Evolutionary conservation across 148 eudicot genomes (phyloP), one percentile per base, ranked within the genome.

Genomic region (Silene uniflora): DNA sequence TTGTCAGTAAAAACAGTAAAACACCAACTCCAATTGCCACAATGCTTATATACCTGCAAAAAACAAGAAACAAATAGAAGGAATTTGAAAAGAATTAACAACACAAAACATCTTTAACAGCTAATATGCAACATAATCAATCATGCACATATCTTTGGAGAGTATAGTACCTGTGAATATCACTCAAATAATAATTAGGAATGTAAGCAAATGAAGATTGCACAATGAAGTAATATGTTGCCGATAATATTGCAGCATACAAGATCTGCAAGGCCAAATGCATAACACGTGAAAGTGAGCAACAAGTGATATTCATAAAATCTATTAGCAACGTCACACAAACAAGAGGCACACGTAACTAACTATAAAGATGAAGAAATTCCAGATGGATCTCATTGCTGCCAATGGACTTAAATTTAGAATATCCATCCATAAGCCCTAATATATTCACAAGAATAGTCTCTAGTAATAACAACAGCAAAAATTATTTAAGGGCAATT

Each of bases 111-210:
- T 55, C 55, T 70, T 35, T 62, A 19, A 59, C 52, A 74, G 49
- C n/a, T 72, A 76, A 63, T 54, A 69, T 55, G 59, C 22, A 8
- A 62, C 10, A 32, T 54, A 42, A 17, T 39, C 18, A 9, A 25
- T 29, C 39, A 71, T 54, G 39, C 73, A 49, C 73, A 54, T 12
- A 58, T 49, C 27, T 73, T 55, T 47, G 65, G 47, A 35, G 23
- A 18, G 79, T 77, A 67, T n/a, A 47, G 75, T 85, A 94, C 98
- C 92, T 90, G 87, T 95, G 98, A 83, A 84, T 68, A 80, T 79
- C 96, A 83, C 98, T 77, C 74, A 95, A 69, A 78, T 95, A 95
- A 71, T 90, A 86, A 56, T 92, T 89, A 39, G 98, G 98, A 75
- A 95, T 87, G 82, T 92, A 95, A 80, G 72, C 81, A 88, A 95